Percentiles rank a stretch among this genome's conserved stretches.
These are phyloP conservation scores for Zizania palustris DNA, from an alignment of 202 grass and related monocot species.

Conservation along the genomic window DNA sequence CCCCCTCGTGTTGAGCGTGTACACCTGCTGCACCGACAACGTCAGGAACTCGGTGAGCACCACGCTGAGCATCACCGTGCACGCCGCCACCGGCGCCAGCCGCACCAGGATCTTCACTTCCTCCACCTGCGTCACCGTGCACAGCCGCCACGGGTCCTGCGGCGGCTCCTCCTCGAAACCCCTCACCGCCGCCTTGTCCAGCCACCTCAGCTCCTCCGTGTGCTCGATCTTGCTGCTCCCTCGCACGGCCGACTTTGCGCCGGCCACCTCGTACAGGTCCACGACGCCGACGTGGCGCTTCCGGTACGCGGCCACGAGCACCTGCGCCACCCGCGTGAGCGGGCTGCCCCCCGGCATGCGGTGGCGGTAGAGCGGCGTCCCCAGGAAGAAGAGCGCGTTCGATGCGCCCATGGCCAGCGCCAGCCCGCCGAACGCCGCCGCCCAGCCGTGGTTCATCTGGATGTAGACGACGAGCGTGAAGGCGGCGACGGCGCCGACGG, in stretches of 20 bases:
- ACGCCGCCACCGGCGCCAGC: constrained; percentile 71
- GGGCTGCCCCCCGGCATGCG: constrained; percentile 77
- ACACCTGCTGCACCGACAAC: constrained; percentile 88
- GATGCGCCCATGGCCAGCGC: constrained; percentile 81
- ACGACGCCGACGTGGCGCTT: not conserved
- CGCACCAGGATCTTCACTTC: constrained; percentile 92
- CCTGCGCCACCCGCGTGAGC: constrained; percentile 75
- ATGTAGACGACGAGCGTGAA: constrained; percentile 91
- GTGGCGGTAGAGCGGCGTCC: constrained; percentile 81
- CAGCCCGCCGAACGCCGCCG: constrained; percentile 74
- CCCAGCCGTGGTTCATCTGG: constrained; percentile 82
- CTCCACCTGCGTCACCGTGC: constrained; percentile 87
- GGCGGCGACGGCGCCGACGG: constrained; percentile 70
- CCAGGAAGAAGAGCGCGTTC: constrained; percentile 78
- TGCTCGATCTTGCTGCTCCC: constrained; percentile 90
- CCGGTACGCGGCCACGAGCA: constrained; percentile 74
- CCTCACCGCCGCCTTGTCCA: constrained; percentile 81
- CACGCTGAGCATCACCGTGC: constrained; percentile 85
- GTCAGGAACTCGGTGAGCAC: constrained; percentile 90
- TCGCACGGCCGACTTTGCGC: constrained; percentile 68
- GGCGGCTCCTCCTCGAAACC: constrained; percentile 17
- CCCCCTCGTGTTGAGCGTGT: constrained; percentile 76
- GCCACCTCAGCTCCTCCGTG: constrained; percentile 71
- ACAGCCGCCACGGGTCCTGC: constrained; percentile 63
- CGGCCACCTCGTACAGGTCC: constrained; percentile 70